Base-by-base conservation (phyloP, 441 rosid genomes). In the Mallotus japonicus region DNA sequence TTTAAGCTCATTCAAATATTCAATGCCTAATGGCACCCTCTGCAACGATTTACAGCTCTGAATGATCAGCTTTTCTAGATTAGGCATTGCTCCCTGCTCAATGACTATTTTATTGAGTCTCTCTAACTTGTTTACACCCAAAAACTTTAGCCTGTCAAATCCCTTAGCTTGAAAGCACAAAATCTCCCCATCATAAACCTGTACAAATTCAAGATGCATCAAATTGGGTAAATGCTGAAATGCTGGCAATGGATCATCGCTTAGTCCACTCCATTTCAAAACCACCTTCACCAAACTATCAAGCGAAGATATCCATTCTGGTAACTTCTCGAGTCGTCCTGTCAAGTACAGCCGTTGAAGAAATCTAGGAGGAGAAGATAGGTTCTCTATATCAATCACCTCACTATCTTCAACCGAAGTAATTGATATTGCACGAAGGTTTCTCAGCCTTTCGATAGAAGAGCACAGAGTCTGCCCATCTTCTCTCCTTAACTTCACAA, bases 11-110 rank as follows among this genome's bases (percentile, higher is more conserved):
- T 32, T 47, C 74, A 85, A 73, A 68, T 82, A 69, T 56, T 82
- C 82, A 2, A 79, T 87, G 28, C 90, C 90, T 22, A 42, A 67
- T 5, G 88, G 87, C 16, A 85, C 82, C 16, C 69, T 82, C 55
- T 67, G 76, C 79, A 87, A 42, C 11, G 8, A 34, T 56, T 70
- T 70, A 44, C 90, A 87, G 19, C 84, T 70, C 34, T 72, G 78
- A 55, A 87, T 67, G 6, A 77, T 74, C 8, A 81, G 78, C 65
- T 77, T 82, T 49, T 85, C 77, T 9, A 87, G 82, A 19, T 42
- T 44, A 19, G 82, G 84, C 80, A 82, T 75, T 69, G 86, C 84
- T 73, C 86, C 87, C 22, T 76, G 14, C 51, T 78, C 71, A 47
- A 85, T 57, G 1, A 7, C 54, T 32, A 87, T 76, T 12, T 19